Conservation (phyloP, 331 rosid genomes). For the Rosa hybrid region DNA sequence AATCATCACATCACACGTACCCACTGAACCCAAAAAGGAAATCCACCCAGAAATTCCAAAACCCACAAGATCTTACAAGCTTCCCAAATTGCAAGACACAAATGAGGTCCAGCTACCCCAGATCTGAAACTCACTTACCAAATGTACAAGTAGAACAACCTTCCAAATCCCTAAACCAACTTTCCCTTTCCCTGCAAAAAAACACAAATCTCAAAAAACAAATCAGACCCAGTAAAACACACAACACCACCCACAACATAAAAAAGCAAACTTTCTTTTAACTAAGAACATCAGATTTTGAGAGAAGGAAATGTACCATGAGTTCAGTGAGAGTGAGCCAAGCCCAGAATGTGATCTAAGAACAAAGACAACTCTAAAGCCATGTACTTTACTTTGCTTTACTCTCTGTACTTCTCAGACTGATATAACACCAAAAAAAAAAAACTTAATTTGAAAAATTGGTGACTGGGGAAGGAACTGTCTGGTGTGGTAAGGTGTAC, state of each 20-base stretch:
- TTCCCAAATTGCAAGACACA: conserved; percentile 9
- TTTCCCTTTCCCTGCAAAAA: conserved; percentile 59
- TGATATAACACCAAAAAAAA: conserved; percentile 7
- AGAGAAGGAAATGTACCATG: conserved; percentile 25
- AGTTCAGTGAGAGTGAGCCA: conserved; percentile 31
- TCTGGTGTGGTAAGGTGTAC: background rate
- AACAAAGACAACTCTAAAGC: conserved; percentile 14
- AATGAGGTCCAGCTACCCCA: conserved; percentile 32
- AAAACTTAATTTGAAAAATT: background rate
- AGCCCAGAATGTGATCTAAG: conserved; percentile 44
- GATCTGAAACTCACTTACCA: conserved; percentile 76
- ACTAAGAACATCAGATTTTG: conserved; percentile 7
- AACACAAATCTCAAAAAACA: conserved; percentile 32
- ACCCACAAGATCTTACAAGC: conserved; percentile 47
- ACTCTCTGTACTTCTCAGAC: conserved; percentile 21
- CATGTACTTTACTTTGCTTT: conserved; percentile 46
- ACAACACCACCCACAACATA: conserved; percentile 7
- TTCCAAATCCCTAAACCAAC: conserved; percentile 50
- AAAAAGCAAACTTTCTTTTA: conserved; percentile 21
- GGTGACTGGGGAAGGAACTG: background rate
- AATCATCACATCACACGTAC: background rate
- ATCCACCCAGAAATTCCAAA: conserved; percentile 36
- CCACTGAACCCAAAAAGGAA: background rate
- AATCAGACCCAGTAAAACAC: conserved; percentile 27
- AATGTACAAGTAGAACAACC: conserved; percentile 50